Percentiles rank a stretch among this genome's conserved stretches.
phyloP scores from a whole-genome alignment of 2,329 filamentous ascomycete species.

The Rhinocladiella mackenziei region DNA sequence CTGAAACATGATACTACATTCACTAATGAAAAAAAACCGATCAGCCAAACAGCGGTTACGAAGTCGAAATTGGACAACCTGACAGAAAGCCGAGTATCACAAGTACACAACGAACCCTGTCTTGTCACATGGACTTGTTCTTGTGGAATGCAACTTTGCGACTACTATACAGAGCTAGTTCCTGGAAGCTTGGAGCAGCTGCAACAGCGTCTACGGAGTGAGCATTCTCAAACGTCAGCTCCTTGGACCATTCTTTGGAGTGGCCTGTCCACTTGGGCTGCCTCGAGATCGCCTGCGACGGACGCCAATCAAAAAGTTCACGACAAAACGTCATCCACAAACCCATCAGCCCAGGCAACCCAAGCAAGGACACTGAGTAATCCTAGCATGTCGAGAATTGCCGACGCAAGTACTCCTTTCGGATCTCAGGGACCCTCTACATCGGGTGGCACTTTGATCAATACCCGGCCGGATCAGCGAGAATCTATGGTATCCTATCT shows the following conservation, averaged over 20 bases:
- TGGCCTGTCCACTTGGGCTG: neutral
- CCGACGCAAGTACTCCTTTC: neutral
- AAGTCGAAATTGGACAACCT: neutral
- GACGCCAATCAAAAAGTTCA: neutral
- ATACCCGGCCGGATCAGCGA: neutral
- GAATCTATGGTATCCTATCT: neutral
- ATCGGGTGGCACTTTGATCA: neutral
- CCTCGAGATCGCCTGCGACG: neutral
- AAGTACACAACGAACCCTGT: neutral
- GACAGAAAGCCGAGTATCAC: neutral
- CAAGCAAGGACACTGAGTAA: neutral
- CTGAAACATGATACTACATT: conserved; percentile 1
- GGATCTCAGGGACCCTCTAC: neutral
- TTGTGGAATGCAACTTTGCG: neutral
- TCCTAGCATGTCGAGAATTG: neutral
- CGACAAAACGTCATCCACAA: neutral
- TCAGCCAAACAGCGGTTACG: neutral
- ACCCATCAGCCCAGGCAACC: neutral
- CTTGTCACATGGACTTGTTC: conserved; percentile 1
- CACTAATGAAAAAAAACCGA: neutral
- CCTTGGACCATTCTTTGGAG: neutral
- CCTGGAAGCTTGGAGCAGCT: neutral
- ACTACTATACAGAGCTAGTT: neutral
- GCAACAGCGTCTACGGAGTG: neutral
- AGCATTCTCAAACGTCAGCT: neutral